phyloP scores from a whole-genome alignment of 2,329 filamentous ascomycete genomes.

The Aspergillus pseudoviridinutans region DNA sequence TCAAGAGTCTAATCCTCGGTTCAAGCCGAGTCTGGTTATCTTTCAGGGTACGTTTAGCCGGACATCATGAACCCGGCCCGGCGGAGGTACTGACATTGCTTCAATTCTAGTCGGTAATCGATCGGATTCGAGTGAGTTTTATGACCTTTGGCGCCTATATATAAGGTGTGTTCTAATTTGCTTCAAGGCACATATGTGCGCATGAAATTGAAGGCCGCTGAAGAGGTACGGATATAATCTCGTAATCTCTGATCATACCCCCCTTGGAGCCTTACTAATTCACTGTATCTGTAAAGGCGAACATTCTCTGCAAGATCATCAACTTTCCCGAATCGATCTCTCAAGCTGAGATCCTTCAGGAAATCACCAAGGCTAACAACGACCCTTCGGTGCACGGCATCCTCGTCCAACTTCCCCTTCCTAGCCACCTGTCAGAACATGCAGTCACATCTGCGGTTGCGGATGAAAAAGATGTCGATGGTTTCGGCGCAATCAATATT shows the following conservation, averaged over 20 bases:
- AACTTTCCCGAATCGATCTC: constrained; percentile 77
- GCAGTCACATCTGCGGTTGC: constrained; percentile 83
- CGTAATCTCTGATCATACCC: not conserved
- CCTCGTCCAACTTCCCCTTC: constrained; percentile 87
- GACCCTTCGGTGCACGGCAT: constrained; percentile 84
- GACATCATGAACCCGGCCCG: not conserved
- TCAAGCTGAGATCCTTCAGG: constrained; percentile 79
- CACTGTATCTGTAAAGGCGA: constrained; percentile 56
- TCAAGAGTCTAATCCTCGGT: constrained; percentile 79
- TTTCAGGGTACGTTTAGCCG: constrained; percentile 69
- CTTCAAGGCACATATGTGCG: constrained; percentile 86
- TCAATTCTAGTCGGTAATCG: constrained; percentile 71
- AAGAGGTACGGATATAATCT: constrained; percentile 61
- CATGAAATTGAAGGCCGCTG: constrained; percentile 97
- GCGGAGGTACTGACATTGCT: constrained; percentile 5
- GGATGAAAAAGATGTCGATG: constrained; percentile 96
- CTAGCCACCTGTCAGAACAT: constrained; percentile 86
- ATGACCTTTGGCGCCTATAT: constrained; percentile 8
- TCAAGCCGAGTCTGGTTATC: constrained; percentile 86
- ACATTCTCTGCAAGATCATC: constrained; percentile 81
- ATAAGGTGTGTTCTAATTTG: constrained; percentile 20
- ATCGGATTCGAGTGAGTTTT: constrained; percentile 76
- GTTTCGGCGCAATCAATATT: constrained; percentile 90
- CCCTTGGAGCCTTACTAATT: constrained; percentile 6
- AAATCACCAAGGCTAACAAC: constrained; percentile 79